A percentile compares a stretch with the other conserved stretches of the same genome.
Evolutionary conservation across 345 rosid genomes (phyloP).

Genomic region (Erysimum cheiranthoides): DNA sequence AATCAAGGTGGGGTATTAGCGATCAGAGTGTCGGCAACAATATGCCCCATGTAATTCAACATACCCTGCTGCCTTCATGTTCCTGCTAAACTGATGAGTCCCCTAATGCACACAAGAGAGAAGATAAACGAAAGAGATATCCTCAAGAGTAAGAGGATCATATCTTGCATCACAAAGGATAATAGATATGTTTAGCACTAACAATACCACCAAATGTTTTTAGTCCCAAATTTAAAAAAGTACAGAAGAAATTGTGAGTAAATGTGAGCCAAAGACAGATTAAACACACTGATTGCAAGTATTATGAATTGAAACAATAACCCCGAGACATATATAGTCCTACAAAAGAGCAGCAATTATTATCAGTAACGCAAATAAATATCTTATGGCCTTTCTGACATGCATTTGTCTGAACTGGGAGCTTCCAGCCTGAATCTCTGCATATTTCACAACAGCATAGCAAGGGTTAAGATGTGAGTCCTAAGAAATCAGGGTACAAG

Average conservation of each 20-base stretch:
- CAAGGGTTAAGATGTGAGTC: constrained; percentile 99
- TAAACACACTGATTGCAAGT: constrained; percentile 43
- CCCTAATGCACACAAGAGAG: constrained; percentile 41
- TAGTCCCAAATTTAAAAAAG: constrained; percentile 14
- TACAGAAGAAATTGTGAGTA: constrained; percentile 43
- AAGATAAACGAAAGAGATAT: constrained; percentile 24
- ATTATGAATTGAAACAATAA: constrained; percentile 40
- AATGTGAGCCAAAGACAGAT: constrained; percentile 34
- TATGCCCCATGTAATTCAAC: background rate
- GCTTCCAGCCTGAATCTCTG: constrained; percentile 70
- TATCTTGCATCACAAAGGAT: constrained; percentile 20
- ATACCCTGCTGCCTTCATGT: constrained; percentile 40
- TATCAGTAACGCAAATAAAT: constrained; percentile 46
- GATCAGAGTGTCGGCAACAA: background rate
- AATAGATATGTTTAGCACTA: constrained; percentile 18
- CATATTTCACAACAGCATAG: constrained; percentile 98
- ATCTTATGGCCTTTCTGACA: constrained; percentile 37
- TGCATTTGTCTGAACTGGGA: constrained; percentile 46
- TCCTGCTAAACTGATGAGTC: constrained; percentile 38
- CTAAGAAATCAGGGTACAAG: constrained; percentile 91
- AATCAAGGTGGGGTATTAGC: background rate
- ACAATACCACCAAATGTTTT: constrained; percentile 35
- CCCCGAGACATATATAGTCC: constrained; percentile 52
- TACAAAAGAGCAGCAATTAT: constrained; percentile 52
- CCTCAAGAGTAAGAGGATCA: constrained; percentile 44